Conservation (phyloP, 1,139 yeast species). For the Kodamaea fungicola region DNA sequence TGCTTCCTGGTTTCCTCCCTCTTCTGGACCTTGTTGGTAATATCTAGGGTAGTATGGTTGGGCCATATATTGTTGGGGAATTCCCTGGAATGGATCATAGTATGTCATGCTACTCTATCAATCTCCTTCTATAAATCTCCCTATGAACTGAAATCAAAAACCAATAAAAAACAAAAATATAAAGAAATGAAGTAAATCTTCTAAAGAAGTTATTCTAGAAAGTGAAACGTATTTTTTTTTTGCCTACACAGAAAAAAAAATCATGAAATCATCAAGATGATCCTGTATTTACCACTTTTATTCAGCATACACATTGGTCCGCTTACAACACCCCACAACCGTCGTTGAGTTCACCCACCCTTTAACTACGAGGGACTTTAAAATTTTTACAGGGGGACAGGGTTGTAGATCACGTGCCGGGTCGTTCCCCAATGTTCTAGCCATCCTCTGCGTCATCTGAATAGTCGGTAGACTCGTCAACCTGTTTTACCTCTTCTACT, state of each 20-base stretch:
- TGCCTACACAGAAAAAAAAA: background rate
- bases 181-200: slow-evolving; percentile 1
- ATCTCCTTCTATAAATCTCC: background rate
- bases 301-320: too few species aligned
- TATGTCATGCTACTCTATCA: slow-evolving; percentile 31
- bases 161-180: background rate
- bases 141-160: slow-evolving; percentile 4
- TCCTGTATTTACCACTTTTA: too few species aligned
- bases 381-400: background rate
- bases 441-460: background rate
- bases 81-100: slow-evolving; percentile 44
- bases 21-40: slow-evolving; percentile 19
- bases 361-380: background rate
- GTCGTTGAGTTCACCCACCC: too few species aligned
- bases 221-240: slow-evolving; percentile 2
- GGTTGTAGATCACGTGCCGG: background rate
- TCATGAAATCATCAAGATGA: background rate
- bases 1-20: background rate
- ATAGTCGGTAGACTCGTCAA: slow-evolving; percentile 1
- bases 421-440: background rate
- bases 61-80: slow-evolving; percentile 36
- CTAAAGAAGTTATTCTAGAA: background rate
- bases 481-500: background rate
- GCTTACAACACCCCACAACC: too few species aligned
- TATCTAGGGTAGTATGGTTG: slow-evolving; percentile 36